These are phyloP conservation scores for Athelia psychrophila DNA, from an alignment of 1,284 basidiomycete species.

Conservation along the genomic window DNA sequence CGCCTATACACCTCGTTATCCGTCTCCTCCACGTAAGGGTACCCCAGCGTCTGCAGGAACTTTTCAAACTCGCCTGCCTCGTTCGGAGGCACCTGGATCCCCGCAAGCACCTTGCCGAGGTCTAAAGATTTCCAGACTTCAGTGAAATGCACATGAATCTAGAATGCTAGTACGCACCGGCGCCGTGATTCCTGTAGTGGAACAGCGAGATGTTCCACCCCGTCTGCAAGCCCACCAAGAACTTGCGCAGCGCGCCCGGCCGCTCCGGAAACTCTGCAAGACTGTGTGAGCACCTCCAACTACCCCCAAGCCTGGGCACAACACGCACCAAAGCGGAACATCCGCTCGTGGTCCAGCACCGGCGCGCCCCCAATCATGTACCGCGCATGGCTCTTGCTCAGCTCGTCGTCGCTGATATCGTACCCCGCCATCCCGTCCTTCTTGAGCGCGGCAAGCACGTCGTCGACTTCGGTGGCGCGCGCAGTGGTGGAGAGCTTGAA, in stretches of 20 bases:
- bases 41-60: slow-evolving; percentile 80
- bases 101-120: slow-evolving; percentile 88
- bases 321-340: slow-evolving; percentile 89
- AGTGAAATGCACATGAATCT: no score
- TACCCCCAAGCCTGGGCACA: neutral
- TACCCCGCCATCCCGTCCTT: slow-evolving; percentile 75
- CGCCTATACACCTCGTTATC: slow-evolving; percentile 81
- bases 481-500: slow-evolving; percentile 77
- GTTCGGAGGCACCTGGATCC: slow-evolving; percentile 83
- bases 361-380: slow-evolving; percentile 92
- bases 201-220: slow-evolving; percentile 97
- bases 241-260: slow-evolving; percentile 88
- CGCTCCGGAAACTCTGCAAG: slow-evolving; percentile 93
- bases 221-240: slow-evolving; percentile 77
- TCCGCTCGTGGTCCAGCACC: slow-evolving; percentile 78
- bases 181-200: slow-evolving; percentile 97
- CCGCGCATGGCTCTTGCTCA: slow-evolving; percentile 92
- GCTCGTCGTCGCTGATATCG: slow-evolving; percentile 94
- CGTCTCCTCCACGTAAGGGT: slow-evolving; percentile 92
- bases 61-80: slow-evolving; percentile 67
- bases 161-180: slow-evolving; percentile 51
- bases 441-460: slow-evolving; percentile 62
- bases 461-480: slow-evolving; percentile 66
- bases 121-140: slow-evolving; percentile 46
- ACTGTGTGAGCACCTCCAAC: slow-evolving; percentile 4